Evolutionary conservation across 129 eudicot species (phyloP), one percentile per base, ranked within the genome.

Genomic region (Helianthus annuus): DNA sequence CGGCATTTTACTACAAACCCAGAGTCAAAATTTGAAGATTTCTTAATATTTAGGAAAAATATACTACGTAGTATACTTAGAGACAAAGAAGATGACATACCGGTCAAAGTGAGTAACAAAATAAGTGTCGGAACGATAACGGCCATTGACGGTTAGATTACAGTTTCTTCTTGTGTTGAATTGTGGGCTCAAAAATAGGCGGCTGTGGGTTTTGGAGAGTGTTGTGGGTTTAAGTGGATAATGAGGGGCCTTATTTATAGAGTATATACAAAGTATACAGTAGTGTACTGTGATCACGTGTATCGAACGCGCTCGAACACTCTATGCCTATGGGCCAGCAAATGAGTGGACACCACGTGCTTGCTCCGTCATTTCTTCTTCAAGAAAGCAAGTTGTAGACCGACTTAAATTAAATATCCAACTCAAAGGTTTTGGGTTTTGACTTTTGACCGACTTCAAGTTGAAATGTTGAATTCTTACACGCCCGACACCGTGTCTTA

Each of bases 131-230:
- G 51, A 68, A 80, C 27, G 57, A 68, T 42, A 44, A 64, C 68
- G 32, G 88, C 84, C 91, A 86, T 86, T 86, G 71, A 27, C 22
- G 57, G 56, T 75, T 10, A 27, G 48, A 68, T 36, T 53, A 58
- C 51, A 48, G 68, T 29, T 64, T n/a, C 22, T 48, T 1, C 8
- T 13, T 19, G 51, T 16, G 14, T 4, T 6, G 11, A 11, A 15
- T 15, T 7, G 32, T 14, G 9, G 62, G 78, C 15, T 22, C 51
- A 29, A 19, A 19, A 52, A 64, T 36, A 13, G 9, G 11, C 14
- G 38, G 24, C 15, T 5, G 38, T 48, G 64, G 70, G 29, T 14
- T 46, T 24, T 6, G 48, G 44, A 17, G 6, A 7, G 22, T 34
- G 19, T 3, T 19, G 22, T 29, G 27, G 17, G 61, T 63, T 59